phyloP scores from a whole-genome alignment of 2,329 filamentous ascomycete species.

The Microcyclospora tardicrescens region DNA sequence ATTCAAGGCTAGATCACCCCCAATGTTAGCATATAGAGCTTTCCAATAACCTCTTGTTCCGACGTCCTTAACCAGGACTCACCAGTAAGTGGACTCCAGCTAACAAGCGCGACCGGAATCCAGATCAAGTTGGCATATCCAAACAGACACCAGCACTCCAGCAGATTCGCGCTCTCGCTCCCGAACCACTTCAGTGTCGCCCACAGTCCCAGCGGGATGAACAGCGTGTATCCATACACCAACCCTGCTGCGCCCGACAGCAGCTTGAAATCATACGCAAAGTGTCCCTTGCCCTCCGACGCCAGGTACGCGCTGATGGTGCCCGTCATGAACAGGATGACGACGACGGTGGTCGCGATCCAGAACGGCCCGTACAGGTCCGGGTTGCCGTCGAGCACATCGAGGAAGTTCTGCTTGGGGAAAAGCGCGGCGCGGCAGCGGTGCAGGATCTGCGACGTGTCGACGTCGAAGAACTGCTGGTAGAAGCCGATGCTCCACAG shows the following conservation, averaged over 20 bases:
- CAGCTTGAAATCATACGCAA: slow-evolving; percentile 83
- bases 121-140: slow-evolving; percentile 95
- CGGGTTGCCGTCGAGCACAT: slow-evolving; percentile 91
- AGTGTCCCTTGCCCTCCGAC: slow-evolving; percentile 52
- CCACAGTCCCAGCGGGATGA: slow-evolving; percentile 78
- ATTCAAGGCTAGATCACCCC: slow-evolving; percentile 50
- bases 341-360: slow-evolving; percentile 94
- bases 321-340: slow-evolving; percentile 89
- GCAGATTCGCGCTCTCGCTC: slow-evolving; percentile 78
- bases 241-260: slow-evolving; percentile 82
- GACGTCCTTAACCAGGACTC: slow-evolving; percentile 11
- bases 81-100: slow-evolving; percentile 70
- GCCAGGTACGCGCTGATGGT: slow-evolving; percentile 88
- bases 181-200: slow-evolving; percentile 88
- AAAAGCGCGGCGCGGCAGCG: slow-evolving; percentile 83
- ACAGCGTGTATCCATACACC: slow-evolving; percentile 80
- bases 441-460: slow-evolving; percentile 76
- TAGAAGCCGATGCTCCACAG: slow-evolving; percentile 93
- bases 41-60: neutral
- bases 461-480: slow-evolving; percentile 96
- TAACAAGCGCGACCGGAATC: slow-evolving; percentile 86
- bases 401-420: slow-evolving; percentile 87
- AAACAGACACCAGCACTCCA: slow-evolving; percentile 93
- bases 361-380: slow-evolving; percentile 96
- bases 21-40: slow-evolving; percentile 1